Base-by-base conservation (phyloP, 2,329 filamentous ascomycete genomes). In the Arthroderma sp. region DNA sequence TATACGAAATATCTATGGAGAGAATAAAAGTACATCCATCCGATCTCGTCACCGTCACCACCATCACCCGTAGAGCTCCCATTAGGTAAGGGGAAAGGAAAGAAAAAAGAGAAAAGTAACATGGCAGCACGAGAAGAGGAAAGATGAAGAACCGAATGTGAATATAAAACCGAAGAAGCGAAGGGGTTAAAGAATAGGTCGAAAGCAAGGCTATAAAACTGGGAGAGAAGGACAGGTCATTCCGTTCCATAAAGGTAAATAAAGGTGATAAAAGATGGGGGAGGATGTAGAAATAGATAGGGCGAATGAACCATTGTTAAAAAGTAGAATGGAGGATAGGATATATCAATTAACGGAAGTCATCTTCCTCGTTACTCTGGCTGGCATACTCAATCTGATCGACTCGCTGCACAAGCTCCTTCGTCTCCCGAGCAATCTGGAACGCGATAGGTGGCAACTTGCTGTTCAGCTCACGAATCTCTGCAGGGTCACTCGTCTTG, bases 381-480 rank as follows among this genome's bases (percentile, higher is more conserved):
- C 61, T 59, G 33, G 17, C 51, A 25, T 66, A 62, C 31, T 71
- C 66, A 56, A 71, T 63, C 2, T 67, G 65, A 55, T 79, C 77
- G 33, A 79, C 69, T 35, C 74, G 69, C 23, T 76, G 70, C 9
- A 82, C 80, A 59, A 88, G 74, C 68, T 87, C 88, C 75, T 91
- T 93, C 55, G 86, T 87, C 71, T 90, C 86, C 59, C 86, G 79
- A 5, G 87, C 88, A 67, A 91, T 86, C 71, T 89, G 86, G 71
- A 94, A 94, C n/a, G 88, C 88, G 63, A 93, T 83, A 1, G 88
- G 88, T 9, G 88, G 88, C 54, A 95, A 74, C 28, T 81, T 84
- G 68, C 86, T 83, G 56, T 80, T 85, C 76, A 85, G 85, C 66
- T 77, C 76, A 5, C 71, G 73, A 19, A 71, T 62, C 51, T 80